These are phyloP conservation scores for Rhizophora mangle DNA, from an alignment of 345 rosid species.

Conservation along the genomic window DNA sequence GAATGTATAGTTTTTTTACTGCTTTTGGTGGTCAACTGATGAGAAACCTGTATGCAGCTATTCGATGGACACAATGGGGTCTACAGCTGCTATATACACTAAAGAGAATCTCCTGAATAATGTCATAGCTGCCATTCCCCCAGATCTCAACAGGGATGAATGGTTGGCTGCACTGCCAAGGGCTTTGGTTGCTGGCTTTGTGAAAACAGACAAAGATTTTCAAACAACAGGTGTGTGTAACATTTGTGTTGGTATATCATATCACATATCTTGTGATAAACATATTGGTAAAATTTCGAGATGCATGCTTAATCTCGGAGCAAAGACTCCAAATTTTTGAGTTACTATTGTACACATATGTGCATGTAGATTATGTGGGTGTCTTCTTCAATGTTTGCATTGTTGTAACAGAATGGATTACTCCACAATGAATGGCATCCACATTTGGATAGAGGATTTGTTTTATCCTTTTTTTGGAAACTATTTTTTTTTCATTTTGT, in stretches of 20 bases:
- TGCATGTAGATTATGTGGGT: not conserved
- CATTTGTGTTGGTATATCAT: not conserved
- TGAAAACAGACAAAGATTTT: conserved; percentile 98
- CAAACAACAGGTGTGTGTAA: conserved; percentile 61
- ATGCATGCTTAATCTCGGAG: not conserved
- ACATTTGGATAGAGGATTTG: not conserved
- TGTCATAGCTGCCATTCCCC: conserved; percentile 74
- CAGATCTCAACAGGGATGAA: conserved; percentile 85
- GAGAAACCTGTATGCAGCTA: conserved; percentile 45
- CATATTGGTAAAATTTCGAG: not conserved
- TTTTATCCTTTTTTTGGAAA: not conserved
- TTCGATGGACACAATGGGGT: conserved; percentile 99
- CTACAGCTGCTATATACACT: conserved; percentile 91
- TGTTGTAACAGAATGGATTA: not conserved
- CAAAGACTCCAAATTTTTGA: not conserved
- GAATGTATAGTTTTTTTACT: too few relatives aligned
- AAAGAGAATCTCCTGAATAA: conserved; percentile 87
- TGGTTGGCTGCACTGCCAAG: conserved; percentile 93
- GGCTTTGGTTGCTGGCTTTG: conserved; percentile 98
- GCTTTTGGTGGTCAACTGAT: conserved; percentile 4
- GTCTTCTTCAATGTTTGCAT: not conserved
- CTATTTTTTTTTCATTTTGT: not conserved
- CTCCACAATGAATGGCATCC: too few relatives aligned
- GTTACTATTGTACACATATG: not conserved
- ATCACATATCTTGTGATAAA: not conserved